phyloP scores from a whole-genome alignment of 2,329 filamentous ascomycete species.

The Exophiala dermatitidis region DNA sequence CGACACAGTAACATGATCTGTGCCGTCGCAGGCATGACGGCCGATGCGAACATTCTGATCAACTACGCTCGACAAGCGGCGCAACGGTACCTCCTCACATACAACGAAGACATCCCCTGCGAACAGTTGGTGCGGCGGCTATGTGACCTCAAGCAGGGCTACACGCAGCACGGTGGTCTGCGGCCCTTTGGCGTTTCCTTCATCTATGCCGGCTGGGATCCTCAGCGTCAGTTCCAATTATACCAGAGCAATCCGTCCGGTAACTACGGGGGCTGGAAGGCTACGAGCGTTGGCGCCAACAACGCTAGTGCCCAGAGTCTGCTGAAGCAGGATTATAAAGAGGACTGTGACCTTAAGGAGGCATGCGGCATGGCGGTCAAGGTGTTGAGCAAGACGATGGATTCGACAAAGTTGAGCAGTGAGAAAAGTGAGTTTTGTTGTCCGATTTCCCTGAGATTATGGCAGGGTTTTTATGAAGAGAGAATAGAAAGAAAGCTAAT shows the following conservation, averaged over 20 bases:
- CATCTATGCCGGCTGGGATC: constrained; percentile 98
- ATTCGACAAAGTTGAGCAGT: constrained; percentile 95
- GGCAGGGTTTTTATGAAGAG: constrained; percentile 4
- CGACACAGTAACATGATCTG: constrained; percentile 92
- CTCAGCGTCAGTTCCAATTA: constrained; percentile 91
- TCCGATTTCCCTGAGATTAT: too few species aligned
- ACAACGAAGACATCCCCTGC: constrained; percentile 99
- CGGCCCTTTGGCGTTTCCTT: constrained; percentile 97
- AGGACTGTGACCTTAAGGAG: constrained; percentile 92
- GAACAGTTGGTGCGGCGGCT: constrained; percentile 94
- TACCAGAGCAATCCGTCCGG: constrained; percentile 98
- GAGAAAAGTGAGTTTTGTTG: constrained; percentile 75
- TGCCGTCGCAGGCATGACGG: constrained; percentile 97
- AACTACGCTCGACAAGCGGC: constrained; percentile 97
- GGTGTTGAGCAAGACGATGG: constrained; percentile 99
- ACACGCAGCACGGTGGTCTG: constrained; percentile 97
- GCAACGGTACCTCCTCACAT: constrained; percentile 94
- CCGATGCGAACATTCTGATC: constrained; percentile 99
- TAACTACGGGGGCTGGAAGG: constrained; percentile 99
- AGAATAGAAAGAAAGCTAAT: constrained; percentile 1
- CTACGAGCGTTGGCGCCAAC: constrained; percentile 94
- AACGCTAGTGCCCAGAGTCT: constrained; percentile 95
- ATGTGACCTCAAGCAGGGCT: constrained; percentile 97
- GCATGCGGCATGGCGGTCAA: constrained; percentile 97
- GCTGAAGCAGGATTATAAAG: constrained; percentile 99